Conservation (phyloP, 306 rosid genomes). For the Echinosophora koreensis region DNA sequence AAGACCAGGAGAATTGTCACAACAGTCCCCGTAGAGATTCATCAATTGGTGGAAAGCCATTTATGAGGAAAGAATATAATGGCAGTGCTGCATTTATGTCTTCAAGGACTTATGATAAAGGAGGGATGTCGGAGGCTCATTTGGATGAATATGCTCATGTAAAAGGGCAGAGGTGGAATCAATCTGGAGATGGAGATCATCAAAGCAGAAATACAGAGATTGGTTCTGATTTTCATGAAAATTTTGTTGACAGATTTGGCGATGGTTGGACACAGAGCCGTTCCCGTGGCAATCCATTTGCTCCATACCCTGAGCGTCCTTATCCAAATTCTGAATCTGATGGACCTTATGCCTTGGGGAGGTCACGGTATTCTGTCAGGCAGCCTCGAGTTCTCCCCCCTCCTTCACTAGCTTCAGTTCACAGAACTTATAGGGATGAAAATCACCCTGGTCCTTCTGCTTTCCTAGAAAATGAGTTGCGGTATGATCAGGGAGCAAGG, state of each 20-base stretch:
- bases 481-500: constrained; percentile 60
- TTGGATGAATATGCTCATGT: constrained; percentile 66
- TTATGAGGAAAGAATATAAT: constrained; percentile 70
- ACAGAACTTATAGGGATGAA: constrained; percentile 65
- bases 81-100: constrained; percentile 67
- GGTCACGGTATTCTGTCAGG: constrained; percentile 80
- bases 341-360: constrained; percentile 74
- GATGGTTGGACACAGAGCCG: constrained; percentile 80
- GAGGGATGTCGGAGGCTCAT: constrained; percentile 65
- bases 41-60: constrained; percentile 67
- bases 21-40: constrained; percentile 65
- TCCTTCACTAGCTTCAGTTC: constrained; percentile 70
- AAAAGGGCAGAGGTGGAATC: constrained; percentile 79
- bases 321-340: constrained; percentile 75
- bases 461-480: constrained; percentile 68
- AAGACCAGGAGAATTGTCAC: constrained; percentile 69
- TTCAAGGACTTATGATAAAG: constrained; percentile 65
- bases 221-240: constrained; percentile 78
- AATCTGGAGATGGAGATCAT: constrained; percentile 73
- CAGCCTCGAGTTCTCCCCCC: constrained; percentile 99
- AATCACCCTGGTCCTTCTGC: constrained; percentile 62
- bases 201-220: constrained; percentile 65
- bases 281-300: constrained; percentile 61
- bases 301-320: constrained; percentile 67
- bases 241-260: constrained; percentile 69